phyloP scores from a whole-genome alignment of 2,329 filamentous ascomycete species.

The Hypoxylon sp. region DNA sequence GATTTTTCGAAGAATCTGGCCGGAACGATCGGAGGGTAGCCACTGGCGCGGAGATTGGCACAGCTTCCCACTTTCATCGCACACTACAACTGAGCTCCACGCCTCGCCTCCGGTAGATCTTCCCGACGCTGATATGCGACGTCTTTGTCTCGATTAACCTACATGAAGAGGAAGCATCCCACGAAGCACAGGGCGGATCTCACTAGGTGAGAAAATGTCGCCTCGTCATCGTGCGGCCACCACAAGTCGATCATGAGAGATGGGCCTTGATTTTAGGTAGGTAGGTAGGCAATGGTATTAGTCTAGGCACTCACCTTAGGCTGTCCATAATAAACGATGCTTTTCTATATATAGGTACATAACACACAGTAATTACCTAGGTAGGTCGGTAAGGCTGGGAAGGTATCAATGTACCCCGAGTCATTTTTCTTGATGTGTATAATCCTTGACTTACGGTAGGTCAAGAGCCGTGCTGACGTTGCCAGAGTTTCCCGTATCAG shows the following conservation, averaged over 20 bases:
- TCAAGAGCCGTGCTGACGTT: neutral
- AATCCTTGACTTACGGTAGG: too few species aligned
- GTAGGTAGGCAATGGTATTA: neutral
- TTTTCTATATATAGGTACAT: neutral
- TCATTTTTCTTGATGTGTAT: too few species aligned
- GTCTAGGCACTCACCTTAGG: neutral
- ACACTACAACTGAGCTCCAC: neutral
- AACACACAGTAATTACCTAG: neutral
- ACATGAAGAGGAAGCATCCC: neutral
- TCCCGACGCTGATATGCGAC: too few species aligned
- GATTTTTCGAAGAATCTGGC: constrained; percentile 8
- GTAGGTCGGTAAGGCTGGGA: neutral
- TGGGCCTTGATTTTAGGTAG: neutral
- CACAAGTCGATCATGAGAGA: neutral
- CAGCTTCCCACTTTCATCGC: constrained; percentile 6
- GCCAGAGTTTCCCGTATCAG: neutral
- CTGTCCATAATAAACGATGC: neutral
- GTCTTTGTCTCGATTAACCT: neutral
- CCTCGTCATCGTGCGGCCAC: neutral
- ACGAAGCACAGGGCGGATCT: neutral
- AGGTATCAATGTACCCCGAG: too few species aligned
- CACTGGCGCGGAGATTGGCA: constrained; percentile 1
- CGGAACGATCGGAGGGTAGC: constrained; percentile 5
- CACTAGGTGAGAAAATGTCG: neutral
- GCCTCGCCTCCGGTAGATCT: neutral